Evolutionary conservation across 345 rosid species (phyloP), one percentile per base, ranked within the genome.

Genomic region (Crucihimalaya himalaica): DNA sequence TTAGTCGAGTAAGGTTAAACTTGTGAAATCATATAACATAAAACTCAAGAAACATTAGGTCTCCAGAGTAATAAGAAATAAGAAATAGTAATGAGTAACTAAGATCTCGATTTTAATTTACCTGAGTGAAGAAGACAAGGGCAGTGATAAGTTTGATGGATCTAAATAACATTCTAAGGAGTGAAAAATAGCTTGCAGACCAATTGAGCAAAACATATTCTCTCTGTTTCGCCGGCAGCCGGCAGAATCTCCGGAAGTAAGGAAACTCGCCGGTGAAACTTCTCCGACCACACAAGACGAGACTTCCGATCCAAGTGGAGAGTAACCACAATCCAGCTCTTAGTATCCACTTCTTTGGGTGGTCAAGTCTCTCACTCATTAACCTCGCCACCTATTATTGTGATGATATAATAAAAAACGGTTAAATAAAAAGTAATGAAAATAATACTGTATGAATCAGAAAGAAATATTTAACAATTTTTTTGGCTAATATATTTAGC

Each of bases 91-190:
- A 66, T 27, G 42, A 37, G 52, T 57, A 58, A 47, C 19, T 4
- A 66, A 66, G 61, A 25, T 18, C 16, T 58, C 45, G 34, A 23
- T 18, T 47, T 45, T n/a, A 40, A 15, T 13, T 55, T 69, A 87
- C 98, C 94, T 89, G 89, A 45, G 96, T 85, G 75, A 89, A 92
- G 85, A 84, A 88, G 79, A 81, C 89, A 34, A 88, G 69, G 8
- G 80, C 70, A 28, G 78, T 78, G 59, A 89, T 81, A 58, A 89
- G 82, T 79, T 89, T 92, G 62, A 81, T 11, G 72, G 84, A 46
- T 68, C 77, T 90, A 81, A 82, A 87, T 21, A 89, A 61, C 87
- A 84, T 86, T 55, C 89, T 75, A 53, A 88, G 81, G 43, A 20
- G 82, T 46, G 48, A 10, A 73, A 88, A 74, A 52, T 63, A 80